Evolutionary conservation across 23 red algal species (phyloP).

Genomic region (Gracilaria domingensis): DNA sequence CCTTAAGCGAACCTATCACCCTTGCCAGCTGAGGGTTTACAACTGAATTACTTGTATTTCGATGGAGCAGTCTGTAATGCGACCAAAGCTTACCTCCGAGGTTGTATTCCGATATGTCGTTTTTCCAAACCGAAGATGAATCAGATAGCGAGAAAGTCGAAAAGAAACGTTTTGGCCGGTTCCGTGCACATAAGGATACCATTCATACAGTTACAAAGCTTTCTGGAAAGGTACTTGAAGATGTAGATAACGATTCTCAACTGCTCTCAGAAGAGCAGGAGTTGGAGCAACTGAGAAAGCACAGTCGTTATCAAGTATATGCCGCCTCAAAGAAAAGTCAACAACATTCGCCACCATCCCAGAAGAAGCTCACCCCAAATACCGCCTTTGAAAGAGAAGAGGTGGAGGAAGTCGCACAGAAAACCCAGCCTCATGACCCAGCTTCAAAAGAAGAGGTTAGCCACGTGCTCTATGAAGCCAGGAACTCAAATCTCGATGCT

Average conservation of each 20-base stretch:
- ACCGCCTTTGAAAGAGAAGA: not conserved
- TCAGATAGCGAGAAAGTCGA: not conserved
- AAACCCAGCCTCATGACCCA: not conserved
- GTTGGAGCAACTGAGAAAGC: slow-evolving; percentile 45
- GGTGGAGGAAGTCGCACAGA: not conserved
- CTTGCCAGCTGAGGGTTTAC: not conserved
- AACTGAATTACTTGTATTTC: not conserved
- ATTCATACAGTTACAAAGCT: too few relatives aligned
- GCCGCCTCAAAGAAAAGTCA: slow-evolving; percentile 11
- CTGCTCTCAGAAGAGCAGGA: slow-evolving; percentile 45
- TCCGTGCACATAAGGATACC: not conserved
- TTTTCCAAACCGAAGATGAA: slow-evolving; percentile 16
- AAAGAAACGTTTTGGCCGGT: not conserved
- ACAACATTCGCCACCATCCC: not conserved
- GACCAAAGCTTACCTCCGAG: not conserved
- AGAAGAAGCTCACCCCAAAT: not conserved
- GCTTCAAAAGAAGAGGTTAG: not conserved
- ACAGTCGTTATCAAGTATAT: slow-evolving; percentile 27
- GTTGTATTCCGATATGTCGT: not conserved
- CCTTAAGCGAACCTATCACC: not conserved
- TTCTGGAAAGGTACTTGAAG: not conserved
- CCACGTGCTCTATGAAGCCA: not conserved
- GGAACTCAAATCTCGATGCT: not conserved
- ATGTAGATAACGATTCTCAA: not conserved
- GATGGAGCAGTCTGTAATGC: not conserved